Evolutionary conservation across 768 basidiomycete species (phyloP).

Genomic region (Rhodotorula babjevae): DNA sequence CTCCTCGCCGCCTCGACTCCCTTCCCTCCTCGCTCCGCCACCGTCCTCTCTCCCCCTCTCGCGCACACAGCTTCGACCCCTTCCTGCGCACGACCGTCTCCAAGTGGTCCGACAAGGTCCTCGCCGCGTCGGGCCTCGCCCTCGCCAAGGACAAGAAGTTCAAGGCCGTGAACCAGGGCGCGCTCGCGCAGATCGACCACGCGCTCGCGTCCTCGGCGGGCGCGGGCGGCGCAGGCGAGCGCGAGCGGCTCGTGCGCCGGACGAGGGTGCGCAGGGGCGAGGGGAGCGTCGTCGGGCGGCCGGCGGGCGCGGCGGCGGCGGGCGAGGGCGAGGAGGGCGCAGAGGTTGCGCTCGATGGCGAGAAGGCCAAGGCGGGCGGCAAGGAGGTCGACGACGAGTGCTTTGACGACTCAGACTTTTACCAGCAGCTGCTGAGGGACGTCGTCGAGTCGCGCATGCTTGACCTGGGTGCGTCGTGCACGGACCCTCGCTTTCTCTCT

Average conservation of each 20-base stretch:
- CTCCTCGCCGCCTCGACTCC: no score
- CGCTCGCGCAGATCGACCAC: slow-evolving; percentile 39
- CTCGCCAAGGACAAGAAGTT: slow-evolving; percentile 57
- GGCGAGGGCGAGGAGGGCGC: slow-evolving; percentile 2
- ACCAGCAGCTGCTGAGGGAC: slow-evolving; percentile 83
- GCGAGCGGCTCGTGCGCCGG: slow-evolving; percentile 51
- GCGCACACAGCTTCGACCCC: slow-evolving; percentile 48
- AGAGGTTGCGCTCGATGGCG: slow-evolving; percentile 5
- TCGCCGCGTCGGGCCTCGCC: slow-evolving; percentile 75
- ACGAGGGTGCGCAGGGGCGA: slow-evolving; percentile 56
- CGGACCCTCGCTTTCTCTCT: no score
- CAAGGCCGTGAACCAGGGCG: slow-evolving; percentile 54
- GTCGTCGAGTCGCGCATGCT: slow-evolving; percentile 67
- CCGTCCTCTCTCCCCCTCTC: no score
- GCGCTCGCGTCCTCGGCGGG: slow-evolving; percentile 10
- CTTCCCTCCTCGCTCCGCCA: no score
- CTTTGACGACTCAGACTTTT: slow-evolving; percentile 89
- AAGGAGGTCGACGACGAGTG: slow-evolving; percentile 45
- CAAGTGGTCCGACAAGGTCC: slow-evolving; percentile 96
- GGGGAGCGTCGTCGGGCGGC: slow-evolving; percentile 51
- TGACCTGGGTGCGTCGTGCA: slow-evolving; percentile 38
- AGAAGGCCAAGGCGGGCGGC: background rate
- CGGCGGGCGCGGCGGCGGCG: slow-evolving; percentile 46
- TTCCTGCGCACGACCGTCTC: slow-evolving; percentile 72
- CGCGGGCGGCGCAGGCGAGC: slow-evolving; percentile 46